These are phyloP conservation scores for Neoboletus subvelutipes DNA, from an alignment of 768 basidiomycete genomes.

Conservation along the genomic window DNA sequence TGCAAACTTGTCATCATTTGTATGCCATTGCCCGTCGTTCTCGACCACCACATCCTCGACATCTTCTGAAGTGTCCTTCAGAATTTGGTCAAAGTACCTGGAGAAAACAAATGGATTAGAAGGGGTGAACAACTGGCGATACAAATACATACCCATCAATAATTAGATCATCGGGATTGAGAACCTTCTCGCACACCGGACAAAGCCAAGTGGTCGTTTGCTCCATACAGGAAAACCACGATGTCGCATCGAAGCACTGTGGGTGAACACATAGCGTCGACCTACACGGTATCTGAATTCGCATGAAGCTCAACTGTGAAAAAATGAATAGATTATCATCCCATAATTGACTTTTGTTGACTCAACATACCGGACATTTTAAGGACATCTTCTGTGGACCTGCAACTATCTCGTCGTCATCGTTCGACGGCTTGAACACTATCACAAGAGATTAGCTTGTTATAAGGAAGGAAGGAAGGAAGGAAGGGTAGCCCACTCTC, in stretches of 20 bases:
- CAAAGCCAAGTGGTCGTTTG: slow-evolving; percentile 96
- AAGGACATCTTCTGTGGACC: slow-evolving; percentile 88
- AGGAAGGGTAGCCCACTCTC: slow-evolving; percentile 52
- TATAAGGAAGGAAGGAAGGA: neutral
- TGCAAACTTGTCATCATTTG: slow-evolving; percentile 80
- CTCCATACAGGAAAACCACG: slow-evolving; percentile 95
- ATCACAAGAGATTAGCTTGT: slow-evolving; percentile 5
- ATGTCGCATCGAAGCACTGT: slow-evolving; percentile 93
- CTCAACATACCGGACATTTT: slow-evolving; percentile 81
- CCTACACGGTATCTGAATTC: slow-evolving; percentile 81
- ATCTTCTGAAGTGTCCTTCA: slow-evolving; percentile 70
- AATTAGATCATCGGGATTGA: slow-evolving; percentile 80
- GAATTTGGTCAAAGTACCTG: slow-evolving; percentile 87
- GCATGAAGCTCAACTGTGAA: slow-evolving; percentile 76
- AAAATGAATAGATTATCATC: neutral
- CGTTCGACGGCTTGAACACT: slow-evolving; percentile 61
- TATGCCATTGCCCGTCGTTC: slow-evolving; percentile 95
- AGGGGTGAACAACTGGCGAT: neutral
- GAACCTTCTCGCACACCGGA: slow-evolving; percentile 82
- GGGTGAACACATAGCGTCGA: slow-evolving; percentile 86
- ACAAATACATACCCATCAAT: slow-evolving; percentile 75
- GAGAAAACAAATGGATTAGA: neutral
- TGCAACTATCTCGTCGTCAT: slow-evolving; percentile 91
- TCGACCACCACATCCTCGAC: slow-evolving; percentile 95
- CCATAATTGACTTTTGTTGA: neutral